A percentile compares a stretch with the other conserved stretches of the same genome.
Evolutionary conservation across 2,329 filamentous ascomycete species (phyloP).

Genomic region (Xylaria sp.): DNA sequence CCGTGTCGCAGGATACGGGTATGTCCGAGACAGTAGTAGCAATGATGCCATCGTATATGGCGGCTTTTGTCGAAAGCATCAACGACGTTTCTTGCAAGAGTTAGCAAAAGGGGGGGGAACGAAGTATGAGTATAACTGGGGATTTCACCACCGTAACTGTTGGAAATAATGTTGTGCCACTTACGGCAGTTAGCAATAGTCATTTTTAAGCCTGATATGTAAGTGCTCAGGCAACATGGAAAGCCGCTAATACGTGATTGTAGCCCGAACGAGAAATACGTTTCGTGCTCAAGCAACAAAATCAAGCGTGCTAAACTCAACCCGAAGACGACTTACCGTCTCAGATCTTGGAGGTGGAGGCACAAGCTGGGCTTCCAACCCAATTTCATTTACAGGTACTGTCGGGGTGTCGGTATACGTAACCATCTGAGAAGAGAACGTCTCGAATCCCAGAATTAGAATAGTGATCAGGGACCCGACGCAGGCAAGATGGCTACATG

Average conservation of each 20-base stretch:
- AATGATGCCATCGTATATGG: conserved; percentile 54
- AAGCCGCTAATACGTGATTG: background rate
- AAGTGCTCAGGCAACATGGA: background rate
- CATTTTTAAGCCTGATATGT: background rate
- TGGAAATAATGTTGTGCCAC: conserved; percentile 50
- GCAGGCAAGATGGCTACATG: conserved; percentile 52
- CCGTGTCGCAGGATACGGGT: conserved; percentile 47
- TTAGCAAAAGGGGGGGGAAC: background rate
- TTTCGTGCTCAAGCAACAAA: background rate
- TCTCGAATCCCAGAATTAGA: conserved; percentile 53
- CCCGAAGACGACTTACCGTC: conserved; percentile 34
- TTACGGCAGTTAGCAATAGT: conserved; percentile 8
- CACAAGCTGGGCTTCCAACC: conserved; percentile 38
- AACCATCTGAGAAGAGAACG: conserved; percentile 55
- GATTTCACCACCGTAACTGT: conserved; percentile 37
- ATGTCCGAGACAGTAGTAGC: conserved; percentile 46
- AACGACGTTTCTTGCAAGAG: conserved; percentile 38
- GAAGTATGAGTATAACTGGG: background rate
- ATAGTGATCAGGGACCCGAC: conserved; percentile 53
- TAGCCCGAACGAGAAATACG: background rate
- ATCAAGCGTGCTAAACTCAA: background rate
- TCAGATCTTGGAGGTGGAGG: conserved; percentile 51
- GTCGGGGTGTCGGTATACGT: conserved; percentile 48
- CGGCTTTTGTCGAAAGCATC: conserved; percentile 53
- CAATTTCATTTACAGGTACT: conserved; percentile 37